Evolutionary conservation across 257 asterid genomes (phyloP).

Genomic region (Cordia subcordata): DNA sequence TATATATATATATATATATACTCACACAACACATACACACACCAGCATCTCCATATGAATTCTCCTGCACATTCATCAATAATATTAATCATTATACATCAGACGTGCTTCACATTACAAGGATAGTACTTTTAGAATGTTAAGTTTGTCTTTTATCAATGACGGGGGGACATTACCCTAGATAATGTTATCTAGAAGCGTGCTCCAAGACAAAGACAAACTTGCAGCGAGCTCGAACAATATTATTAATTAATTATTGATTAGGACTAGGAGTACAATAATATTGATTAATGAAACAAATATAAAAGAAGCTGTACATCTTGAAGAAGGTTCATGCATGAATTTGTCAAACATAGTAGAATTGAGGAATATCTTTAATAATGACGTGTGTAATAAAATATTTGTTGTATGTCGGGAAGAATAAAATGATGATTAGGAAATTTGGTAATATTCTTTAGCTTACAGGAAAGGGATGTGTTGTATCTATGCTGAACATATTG

Average conservation of each 20-base stretch:
- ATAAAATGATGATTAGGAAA: constrained; percentile 5
- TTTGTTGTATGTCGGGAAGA: background rate
- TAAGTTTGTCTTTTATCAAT: constrained; percentile 1
- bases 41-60: background rate
- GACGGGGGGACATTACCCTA: background rate
- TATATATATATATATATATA: too few species aligned
- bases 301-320: too few species aligned
- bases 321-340: too few species aligned
- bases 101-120: constrained; percentile 1
- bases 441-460: background rate
- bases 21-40: too few species aligned
- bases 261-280: too few species aligned
- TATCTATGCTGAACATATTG: too few species aligned
- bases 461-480: background rate
- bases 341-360: too few species aligned
- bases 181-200: background rate
- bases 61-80: background rate
- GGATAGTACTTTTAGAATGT: background rate
- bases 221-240: background rate
- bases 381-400: too few species aligned
- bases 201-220: background rate
- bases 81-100: background rate
- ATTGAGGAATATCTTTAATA: too few species aligned
- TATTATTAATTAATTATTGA: background rate
- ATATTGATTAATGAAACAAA: constrained; percentile 8